A percentile compares a stretch with the other conserved stretches of the same genome.
phyloP scores from a whole-genome alignment of 1,139 yeast species.

The Hyphopichia fennica region DNA sequence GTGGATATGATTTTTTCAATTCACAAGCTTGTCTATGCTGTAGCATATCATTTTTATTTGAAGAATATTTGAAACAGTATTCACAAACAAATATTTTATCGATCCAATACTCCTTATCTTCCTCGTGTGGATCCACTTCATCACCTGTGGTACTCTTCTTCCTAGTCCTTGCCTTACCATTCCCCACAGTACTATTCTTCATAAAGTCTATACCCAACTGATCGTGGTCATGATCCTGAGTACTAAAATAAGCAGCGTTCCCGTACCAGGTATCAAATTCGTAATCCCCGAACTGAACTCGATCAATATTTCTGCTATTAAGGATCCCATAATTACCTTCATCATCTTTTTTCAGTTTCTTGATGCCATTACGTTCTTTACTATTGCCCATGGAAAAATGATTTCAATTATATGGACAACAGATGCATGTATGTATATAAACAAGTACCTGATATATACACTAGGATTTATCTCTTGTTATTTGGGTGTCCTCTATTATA shows the following conservation, averaged over 20 bases:
- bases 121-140: constrained; percentile 5
- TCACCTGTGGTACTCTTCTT: constrained; percentile 11
- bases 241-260: constrained; percentile 67
- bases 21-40: constrained; percentile 50
- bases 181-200: not conserved
- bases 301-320: constrained; percentile 58
- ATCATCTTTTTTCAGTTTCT: constrained; percentile 7
- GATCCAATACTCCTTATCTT: constrained; percentile 42
- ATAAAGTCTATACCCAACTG: not conserved
- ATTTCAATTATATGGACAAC: no score
- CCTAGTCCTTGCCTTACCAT: constrained; percentile 19
- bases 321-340: constrained; percentile 57
- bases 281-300: constrained; percentile 63
- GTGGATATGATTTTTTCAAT: constrained; percentile 28
- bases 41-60: constrained; percentile 32
- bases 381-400: not conserved
- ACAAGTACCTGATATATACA: no score
- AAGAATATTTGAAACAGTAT: constrained; percentile 78
- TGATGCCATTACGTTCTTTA: not conserved
- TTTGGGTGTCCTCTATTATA: no score
- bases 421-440: no score
- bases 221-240: constrained; percentile 18
- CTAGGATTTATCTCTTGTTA: no score
- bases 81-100: constrained; percentile 72
- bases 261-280: constrained; percentile 85